Evolutionary conservation across 2,329 filamentous ascomycete species (phyloP).

Genomic region (Aspergillus sp.): DNA sequence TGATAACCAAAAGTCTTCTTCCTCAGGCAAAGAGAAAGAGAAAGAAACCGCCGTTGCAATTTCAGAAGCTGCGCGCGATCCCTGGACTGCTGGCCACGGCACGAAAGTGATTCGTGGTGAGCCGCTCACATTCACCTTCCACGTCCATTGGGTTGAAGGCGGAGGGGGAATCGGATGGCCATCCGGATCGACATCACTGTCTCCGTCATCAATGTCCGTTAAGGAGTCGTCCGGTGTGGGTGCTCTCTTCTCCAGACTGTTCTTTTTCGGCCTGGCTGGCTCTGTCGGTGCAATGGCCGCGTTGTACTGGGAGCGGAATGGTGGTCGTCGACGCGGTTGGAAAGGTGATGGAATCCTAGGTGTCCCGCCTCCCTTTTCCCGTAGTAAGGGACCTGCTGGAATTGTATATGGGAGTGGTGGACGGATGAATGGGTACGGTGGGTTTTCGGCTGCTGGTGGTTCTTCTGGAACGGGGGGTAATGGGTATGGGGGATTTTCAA

Average conservation of each 20-base stretch:
- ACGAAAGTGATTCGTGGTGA: conserved; percentile 79
- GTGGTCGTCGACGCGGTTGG: conserved; percentile 22
- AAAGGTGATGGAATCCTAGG: conserved; percentile 44
- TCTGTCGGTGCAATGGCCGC: conserved; percentile 29
- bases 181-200: conserved; percentile 5
- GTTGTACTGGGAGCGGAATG: conserved; percentile 32
- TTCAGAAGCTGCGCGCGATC: conserved; percentile 37
- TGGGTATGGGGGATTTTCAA: conserved; percentile 33
- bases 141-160: conserved; percentile 63
- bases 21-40: conserved; percentile 16
- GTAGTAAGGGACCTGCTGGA: conserved; percentile 42
- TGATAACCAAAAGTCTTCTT: conserved; percentile 6
- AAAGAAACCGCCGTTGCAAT: conserved; percentile 41
- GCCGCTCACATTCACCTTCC: conserved; percentile 68
- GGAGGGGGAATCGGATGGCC: conserved; percentile 32
- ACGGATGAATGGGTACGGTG: conserved; percentile 50
- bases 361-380: conserved; percentile 24
- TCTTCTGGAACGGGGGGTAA: conserved; percentile 17
- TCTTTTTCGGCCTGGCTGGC: conserved; percentile 32
- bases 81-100: conserved; percentile 44
- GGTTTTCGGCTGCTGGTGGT: conserved; percentile 41
- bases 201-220: not conserved
- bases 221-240: conserved; percentile 5
- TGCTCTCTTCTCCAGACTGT: conserved; percentile 23
- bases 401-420: conserved; percentile 50